Evolutionary conservation across 2,329 filamentous ascomycete genomes (phyloP).

Genomic region (Diaporthe sp.): DNA sequence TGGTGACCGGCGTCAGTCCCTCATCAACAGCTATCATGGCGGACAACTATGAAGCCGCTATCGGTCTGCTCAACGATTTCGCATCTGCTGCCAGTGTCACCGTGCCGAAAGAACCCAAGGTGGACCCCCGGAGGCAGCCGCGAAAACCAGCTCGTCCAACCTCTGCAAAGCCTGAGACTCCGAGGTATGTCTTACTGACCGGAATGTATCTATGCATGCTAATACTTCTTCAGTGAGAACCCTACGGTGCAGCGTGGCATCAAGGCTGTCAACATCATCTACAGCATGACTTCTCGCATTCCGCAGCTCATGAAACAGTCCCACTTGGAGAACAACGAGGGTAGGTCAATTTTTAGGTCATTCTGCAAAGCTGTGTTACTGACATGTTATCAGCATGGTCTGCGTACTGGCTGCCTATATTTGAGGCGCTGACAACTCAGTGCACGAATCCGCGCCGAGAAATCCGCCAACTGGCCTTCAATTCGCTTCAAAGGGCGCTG

Average conservation of each 20-base stretch:
- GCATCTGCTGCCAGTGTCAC: slow-evolving; percentile 83
- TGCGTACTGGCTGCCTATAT: slow-evolving; percentile 96
- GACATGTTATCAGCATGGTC: slow-evolving; percentile 78
- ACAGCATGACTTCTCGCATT: slow-evolving; percentile 83
- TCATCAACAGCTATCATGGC: slow-evolving; percentile 87
- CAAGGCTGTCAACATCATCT: slow-evolving; percentile 84
- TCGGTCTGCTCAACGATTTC: slow-evolving; percentile 88
- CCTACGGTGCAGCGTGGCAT: slow-evolving; percentile 81
- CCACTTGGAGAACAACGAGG: slow-evolving; percentile 87
- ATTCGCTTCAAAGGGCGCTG: slow-evolving; percentile 85
- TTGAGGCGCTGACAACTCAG: slow-evolving; percentile 87
- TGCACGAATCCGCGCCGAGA: slow-evolving; percentile 95
- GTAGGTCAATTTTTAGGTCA: slow-evolving; percentile 52
- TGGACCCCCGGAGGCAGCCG: slow-evolving; percentile 59
- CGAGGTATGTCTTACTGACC: slow-evolving; percentile 59
- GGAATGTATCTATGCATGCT: slow-evolving; percentile 30
- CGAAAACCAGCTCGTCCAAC: slow-evolving; percentile 46
- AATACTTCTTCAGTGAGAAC: slow-evolving; percentile 68
- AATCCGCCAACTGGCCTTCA: slow-evolving; percentile 88
- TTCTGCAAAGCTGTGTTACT: slow-evolving; percentile 34
- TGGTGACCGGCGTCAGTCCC: slow-evolving; percentile 80
- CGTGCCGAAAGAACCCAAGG: slow-evolving; percentile 74
- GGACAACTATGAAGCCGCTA: slow-evolving; percentile 93
- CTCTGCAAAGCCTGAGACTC: slow-evolving; percentile 60
- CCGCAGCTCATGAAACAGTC: slow-evolving; percentile 91